phyloP scores from a whole-genome alignment of 345 rosid species.

The Brassica nigra region DNA sequence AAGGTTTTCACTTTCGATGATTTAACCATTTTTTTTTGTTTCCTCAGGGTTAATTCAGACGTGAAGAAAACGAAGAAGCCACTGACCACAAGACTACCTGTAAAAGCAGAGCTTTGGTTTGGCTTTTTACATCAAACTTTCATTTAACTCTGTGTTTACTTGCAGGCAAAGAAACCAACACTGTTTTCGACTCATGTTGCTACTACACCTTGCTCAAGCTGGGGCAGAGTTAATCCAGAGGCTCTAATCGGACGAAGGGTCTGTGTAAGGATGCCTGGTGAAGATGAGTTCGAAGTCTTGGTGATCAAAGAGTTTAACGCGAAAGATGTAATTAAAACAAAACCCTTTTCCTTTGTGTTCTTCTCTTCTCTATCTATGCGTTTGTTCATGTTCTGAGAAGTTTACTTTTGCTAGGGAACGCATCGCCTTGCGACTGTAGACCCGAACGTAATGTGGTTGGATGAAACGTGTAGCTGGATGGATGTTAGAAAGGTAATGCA shows the following conservation, averaged over 20 bases:
- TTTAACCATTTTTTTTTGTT: background rate
- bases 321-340: background rate
- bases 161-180: background rate
- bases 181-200: background rate
- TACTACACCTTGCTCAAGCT: background rate
- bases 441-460: constrained; percentile 4
- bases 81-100: background rate
- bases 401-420: constrained; percentile 7
- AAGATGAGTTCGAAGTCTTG: background rate
- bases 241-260: background rate
- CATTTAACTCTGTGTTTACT: background rate
- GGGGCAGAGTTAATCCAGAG: background rate
- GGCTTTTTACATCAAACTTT: background rate
- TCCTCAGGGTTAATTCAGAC: constrained; percentile 5
- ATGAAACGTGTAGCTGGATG: background rate
- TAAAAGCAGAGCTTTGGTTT: background rate
- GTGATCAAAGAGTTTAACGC: constrained; percentile 16
- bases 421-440: background rate
- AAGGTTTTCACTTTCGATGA: background rate
- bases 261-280: background rate
- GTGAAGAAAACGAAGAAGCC: background rate
- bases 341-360: background rate
- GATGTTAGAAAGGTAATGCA: background rate
- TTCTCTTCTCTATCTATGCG: background rate
- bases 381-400: background rate